Evolutionary conservation across 805 yeast species (phyloP).

Genomic region (Yarrowia sp.): DNA sequence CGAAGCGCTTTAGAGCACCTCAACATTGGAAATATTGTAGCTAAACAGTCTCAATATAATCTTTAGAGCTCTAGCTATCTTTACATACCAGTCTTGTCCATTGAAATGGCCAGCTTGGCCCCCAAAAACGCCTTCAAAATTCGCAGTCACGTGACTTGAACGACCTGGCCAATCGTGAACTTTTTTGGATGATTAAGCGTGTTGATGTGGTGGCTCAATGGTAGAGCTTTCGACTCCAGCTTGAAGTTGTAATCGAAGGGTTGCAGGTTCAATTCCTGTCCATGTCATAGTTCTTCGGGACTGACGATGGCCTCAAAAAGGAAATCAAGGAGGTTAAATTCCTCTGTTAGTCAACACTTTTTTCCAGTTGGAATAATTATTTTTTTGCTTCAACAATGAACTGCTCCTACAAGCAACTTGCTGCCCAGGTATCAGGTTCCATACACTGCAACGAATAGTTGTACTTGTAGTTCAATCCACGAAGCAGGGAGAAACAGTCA

Average conservation of each 20-base stretch:
- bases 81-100: no score
- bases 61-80: no score
- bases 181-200: neutral
- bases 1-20: no score
- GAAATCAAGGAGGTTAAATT: conserved; percentile 33
- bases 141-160: neutral
- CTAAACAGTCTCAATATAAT: no score
- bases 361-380: neutral
- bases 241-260: conserved; percentile 67
- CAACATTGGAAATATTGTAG: no score
- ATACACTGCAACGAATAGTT: no score
- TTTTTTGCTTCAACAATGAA: neutral
- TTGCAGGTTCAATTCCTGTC: conserved; percentile 89
- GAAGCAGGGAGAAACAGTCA: no score
- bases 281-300: conserved; percentile 45
- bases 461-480: no score
- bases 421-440: no score
- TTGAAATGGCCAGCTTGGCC: no score
- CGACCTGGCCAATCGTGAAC: neutral
- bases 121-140: neutral
- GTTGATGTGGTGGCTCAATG: conserved; percentile 65
- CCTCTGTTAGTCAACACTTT: conserved; percentile 38
- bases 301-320: conserved; percentile 37
- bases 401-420: no score
- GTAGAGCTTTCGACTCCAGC: conserved; percentile 77